These are phyloP conservation scores for Aspergillus viridinutans DNA, from an alignment of 2,329 filamentous ascomycete species.

Conservation along the genomic window DNA sequence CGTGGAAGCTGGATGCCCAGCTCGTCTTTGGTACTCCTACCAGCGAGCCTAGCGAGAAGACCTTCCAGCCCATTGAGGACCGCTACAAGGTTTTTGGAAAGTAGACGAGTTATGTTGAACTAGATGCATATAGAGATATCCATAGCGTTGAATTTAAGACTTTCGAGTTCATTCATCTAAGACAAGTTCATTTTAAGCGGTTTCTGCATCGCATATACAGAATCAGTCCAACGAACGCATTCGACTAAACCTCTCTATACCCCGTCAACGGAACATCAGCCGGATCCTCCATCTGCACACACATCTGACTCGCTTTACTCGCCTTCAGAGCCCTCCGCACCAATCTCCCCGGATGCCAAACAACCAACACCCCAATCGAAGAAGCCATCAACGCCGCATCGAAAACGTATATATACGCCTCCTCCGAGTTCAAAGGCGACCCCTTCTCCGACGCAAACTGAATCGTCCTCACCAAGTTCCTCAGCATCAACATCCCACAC, in stretches of 20 bases:
- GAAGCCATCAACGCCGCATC: constrained; percentile 27
- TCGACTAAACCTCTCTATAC: neutral
- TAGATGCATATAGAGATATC: neutral
- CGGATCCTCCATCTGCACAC: constrained; percentile 3
- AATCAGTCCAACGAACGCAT: no score
- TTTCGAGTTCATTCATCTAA: neutral
- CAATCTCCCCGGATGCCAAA: constrained; percentile 24
- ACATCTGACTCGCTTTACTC: constrained; percentile 11
- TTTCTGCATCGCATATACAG: neutral
- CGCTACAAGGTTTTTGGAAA: constrained; percentile 35
- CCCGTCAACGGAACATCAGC: constrained; percentile 15
- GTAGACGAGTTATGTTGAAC: constrained; percentile 10
- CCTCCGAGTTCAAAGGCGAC: constrained; percentile 17
- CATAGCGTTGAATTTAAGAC: neutral
- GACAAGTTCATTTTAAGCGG: no score
- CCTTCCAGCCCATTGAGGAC: constrained; percentile 25
- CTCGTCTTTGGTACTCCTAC: constrained; percentile 66
- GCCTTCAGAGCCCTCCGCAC: constrained; percentile 11
- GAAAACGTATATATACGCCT: constrained; percentile 31
- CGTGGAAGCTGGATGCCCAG: constrained; percentile 76
- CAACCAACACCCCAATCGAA: constrained; percentile 16
- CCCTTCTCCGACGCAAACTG: constrained; percentile 21
- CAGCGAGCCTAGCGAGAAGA: constrained; percentile 22
- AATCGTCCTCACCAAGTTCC: constrained; percentile 27
- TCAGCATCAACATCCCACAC: constrained; percentile 22